phyloP scores from a whole-genome alignment of 345 rosid genomes.

The Pelargonium nanum region DNA sequence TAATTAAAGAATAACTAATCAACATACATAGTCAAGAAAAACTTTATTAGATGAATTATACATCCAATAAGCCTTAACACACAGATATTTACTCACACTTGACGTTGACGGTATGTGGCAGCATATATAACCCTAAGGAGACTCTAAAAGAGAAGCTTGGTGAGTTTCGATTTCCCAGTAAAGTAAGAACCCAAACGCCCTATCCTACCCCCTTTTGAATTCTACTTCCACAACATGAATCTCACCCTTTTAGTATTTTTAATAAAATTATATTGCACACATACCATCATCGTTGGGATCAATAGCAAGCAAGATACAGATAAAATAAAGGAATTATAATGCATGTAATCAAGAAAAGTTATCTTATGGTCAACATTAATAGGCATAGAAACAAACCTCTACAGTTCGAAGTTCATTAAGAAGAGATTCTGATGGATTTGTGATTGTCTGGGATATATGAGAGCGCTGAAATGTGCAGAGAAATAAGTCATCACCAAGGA shows the following conservation, averaged over 20 bases:
- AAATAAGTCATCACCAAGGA: neutral
- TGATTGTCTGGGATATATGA: constrained; percentile 72
- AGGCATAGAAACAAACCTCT: constrained; percentile 59
- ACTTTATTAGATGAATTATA: neutral
- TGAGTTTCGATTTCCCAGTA: no score
- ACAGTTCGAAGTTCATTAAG: constrained; percentile 92
- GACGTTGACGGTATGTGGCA: no score
- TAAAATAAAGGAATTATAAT: neutral
- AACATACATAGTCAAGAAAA: neutral
- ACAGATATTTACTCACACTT: neutral
- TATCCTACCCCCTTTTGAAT: no score
- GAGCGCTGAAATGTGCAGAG: constrained; percentile 48
- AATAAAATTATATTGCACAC: neutral
- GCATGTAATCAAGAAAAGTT: neutral
- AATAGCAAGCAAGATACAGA: neutral
- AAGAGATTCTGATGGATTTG: constrained; percentile 86
- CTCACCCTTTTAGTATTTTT: no score
- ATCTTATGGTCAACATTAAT: neutral
- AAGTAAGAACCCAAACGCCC: no score
- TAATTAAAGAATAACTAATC: no score
- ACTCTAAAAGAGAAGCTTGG: no score
- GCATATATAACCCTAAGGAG: no score
- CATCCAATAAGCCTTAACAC: neutral
- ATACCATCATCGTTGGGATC: neutral
- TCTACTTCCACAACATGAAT: no score